Base-by-base conservation (phyloP, 2,329 filamentous ascomycete species). In the Tricladium varicosporioides region DNA sequence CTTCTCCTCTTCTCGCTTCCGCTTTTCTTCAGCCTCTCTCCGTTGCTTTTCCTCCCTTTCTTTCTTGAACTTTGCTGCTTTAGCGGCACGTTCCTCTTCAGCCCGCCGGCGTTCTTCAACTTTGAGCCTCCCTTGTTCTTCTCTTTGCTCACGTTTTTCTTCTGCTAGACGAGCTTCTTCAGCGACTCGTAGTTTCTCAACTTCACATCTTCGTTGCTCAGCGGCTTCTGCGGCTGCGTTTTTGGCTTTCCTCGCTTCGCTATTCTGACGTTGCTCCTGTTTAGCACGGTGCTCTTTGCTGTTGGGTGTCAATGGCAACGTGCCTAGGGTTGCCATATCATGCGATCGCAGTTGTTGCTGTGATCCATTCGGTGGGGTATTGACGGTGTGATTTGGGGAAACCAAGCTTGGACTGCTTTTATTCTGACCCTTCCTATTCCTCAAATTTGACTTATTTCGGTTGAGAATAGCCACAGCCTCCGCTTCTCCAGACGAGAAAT, bases 251-350 rank as follows among this genome's bases (percentile, higher is more conserved):
- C 48, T 67, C 14, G 56, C 60, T 19, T 62, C 60, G 16, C 63
- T 59, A n/a, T 43, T 40, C 22, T 59, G 46, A 16, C 61, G 44
- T 22, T 52, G 60, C 22, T 60, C 42, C 5, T 45, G 59, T 27
- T 56, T 59, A 13, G 60, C 56, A 18, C 61, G 50, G 18, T 64
- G 61, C 49, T 63, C 47, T 48, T 57, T 66, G 46, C 66, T 68
- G 9, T 53, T 61, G 2, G 66, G 66, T 3, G 67, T 68, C 2
- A 67, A 57, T 15, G 64, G 63, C 13, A 67, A 53, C 44, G 66
- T 61, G 1, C 59, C 53, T 8, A 63, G 49, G 36, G 57, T 57
- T 5, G 53, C 51, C 9, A 33, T 16, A 5, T 13, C 27, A 14
- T 48, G 47, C 8, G 63, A 59, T 10, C 54, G 46, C 9, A 56